Evolutionary conservation across 495 filamentous ascomycete species (phyloP).

Genomic region (Penicillium robsamsonii): DNA sequence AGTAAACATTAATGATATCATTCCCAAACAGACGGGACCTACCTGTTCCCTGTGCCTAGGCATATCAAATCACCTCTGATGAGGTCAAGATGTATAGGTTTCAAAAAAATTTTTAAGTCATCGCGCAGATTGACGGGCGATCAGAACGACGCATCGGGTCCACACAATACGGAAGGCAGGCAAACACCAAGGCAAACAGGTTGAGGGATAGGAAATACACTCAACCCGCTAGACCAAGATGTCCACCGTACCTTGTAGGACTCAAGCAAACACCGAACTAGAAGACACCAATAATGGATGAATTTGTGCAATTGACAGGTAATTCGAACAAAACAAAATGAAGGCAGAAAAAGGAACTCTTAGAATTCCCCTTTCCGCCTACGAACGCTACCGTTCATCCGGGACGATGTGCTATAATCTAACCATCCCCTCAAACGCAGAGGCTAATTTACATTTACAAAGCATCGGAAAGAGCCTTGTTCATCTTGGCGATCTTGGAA

Average conservation of each 20-base stretch:
- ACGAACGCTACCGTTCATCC: slow-evolving; percentile 33
- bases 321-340: slow-evolving; percentile 32
- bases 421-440: slow-evolving; percentile 24
- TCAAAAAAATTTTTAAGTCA: background rate
- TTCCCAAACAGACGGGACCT: slow-evolving; percentile 12
- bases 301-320: slow-evolving; percentile 30
- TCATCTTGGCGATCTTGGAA: slow-evolving; percentile 92
- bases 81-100: background rate
- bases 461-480: slow-evolving; percentile 95
- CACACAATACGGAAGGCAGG: background rate
- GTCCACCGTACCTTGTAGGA: background rate
- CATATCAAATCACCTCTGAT: background rate
- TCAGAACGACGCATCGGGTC: background rate
- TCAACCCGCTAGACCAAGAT: background rate
- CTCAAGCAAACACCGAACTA: background rate
- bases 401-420: slow-evolving; percentile 28
- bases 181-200: background rate
- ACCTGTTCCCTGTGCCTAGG: background rate
- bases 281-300: background rate
- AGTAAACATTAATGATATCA: background rate
- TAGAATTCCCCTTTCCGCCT: slow-evolving; percentile 11
- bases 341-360: slow-evolving; percentile 15
- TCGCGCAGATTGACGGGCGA: background rate
- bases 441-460: slow-evolving; percentile 67
- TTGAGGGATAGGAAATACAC: background rate